Percentiles rank a stretch among this genome's conserved stretches.
Evolutionary conservation across 2,329 filamentous ascomycete species (phyloP).

Genomic region (Leptosphaerulina australis): DNA sequence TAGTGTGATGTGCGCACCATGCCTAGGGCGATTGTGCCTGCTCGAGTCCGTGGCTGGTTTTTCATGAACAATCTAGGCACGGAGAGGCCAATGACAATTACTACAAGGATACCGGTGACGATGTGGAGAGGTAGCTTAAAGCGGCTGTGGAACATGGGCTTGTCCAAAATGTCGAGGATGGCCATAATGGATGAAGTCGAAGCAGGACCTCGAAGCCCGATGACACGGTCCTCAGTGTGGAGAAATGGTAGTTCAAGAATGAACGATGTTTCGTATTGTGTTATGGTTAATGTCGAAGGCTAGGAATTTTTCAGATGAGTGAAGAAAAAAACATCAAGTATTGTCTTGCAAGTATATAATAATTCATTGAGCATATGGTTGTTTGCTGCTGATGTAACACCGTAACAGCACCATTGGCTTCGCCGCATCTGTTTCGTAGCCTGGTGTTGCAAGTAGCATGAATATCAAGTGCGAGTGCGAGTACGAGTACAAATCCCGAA

Average conservation of each 20-base stretch:
- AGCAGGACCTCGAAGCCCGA: not conserved
- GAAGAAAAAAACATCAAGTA: no score
- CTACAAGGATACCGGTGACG: slow-evolving; percentile 20
- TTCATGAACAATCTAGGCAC: slow-evolving; percentile 30
- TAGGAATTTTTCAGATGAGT: no score
- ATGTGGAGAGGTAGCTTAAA: slow-evolving; percentile 27
- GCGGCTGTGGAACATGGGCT: slow-evolving; percentile 35
- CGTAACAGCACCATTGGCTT: slow-evolving; percentile 6
- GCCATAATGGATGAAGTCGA: slow-evolving; percentile 9
- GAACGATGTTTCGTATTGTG: not conserved
- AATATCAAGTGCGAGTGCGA: slow-evolving; percentile 19
- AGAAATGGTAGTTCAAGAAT: not conserved
- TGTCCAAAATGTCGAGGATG: slow-evolving; percentile 21
- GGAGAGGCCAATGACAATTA: slow-evolving; percentile 22
- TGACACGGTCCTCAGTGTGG: not conserved
- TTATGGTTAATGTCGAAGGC: not conserved
- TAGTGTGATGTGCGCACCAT: slow-evolving; percentile 23
- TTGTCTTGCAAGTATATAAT: slow-evolving; percentile 16
- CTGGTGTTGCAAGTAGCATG: slow-evolving; percentile 11
- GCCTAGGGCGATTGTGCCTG: slow-evolving; percentile 30
- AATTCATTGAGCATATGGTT: not conserved
- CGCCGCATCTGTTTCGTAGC: slow-evolving; percentile 14
- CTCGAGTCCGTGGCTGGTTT: slow-evolving; percentile 28
- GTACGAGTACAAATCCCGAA: slow-evolving; percentile 5
- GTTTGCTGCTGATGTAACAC: slow-evolving; percentile 1